Conservation (phyloP, 176 grass and related monocot genomes). For the Avena insularis region DNA sequence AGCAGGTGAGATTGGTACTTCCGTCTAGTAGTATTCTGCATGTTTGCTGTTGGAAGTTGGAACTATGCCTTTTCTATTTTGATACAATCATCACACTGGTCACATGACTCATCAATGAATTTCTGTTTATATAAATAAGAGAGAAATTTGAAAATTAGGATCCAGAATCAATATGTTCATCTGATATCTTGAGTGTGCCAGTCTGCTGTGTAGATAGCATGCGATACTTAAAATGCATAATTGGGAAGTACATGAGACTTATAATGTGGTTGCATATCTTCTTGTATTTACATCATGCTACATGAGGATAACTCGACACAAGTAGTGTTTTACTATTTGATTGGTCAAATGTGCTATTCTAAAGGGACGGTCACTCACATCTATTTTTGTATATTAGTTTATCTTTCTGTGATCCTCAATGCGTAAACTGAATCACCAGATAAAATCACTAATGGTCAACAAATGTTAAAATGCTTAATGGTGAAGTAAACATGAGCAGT, state of each 20-base stretch:
- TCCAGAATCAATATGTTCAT: not conserved
- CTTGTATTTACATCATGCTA: constrained; percentile 15
- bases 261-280: not conserved
- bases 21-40: constrained; percentile 19
- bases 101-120: not conserved
- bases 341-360: not conserved
- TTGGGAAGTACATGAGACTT: not conserved
- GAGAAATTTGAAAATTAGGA: not conserved
- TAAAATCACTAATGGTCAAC: not conserved
- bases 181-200: not conserved
- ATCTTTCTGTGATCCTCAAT: not conserved
- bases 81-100: not conserved
- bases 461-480: constrained; percentile 2
- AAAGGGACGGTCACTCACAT: not conserved
- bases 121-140: not conserved
- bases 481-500: not conserved
- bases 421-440: not conserved
- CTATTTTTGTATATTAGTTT: not conserved
- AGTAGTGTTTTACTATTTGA: not conserved
- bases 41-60: not conserved
- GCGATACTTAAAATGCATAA: not conserved
- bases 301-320: not conserved
- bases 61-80: not conserved
- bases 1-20: constrained; percentile 34
- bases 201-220: not conserved